Evolutionary conservation across 208 protist genomes (phyloP).

Genomic region (Phytomonas sp.): DNA sequence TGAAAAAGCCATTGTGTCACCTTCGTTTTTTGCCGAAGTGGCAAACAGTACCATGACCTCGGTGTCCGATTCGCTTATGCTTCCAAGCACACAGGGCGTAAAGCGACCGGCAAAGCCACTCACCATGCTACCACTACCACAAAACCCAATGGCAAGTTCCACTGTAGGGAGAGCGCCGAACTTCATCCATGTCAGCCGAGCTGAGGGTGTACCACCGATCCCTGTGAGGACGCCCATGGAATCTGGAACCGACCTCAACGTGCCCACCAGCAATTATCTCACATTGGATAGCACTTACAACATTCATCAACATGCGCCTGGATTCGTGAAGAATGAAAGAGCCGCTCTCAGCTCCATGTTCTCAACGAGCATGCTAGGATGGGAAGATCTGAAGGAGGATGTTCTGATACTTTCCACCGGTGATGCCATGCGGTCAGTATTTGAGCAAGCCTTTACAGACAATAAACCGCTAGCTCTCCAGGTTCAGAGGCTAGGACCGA

Average conservation of each 20-base stretch:
- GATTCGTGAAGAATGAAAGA: slow-evolving; percentile 55
- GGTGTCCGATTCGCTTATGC: slow-evolving; percentile 1
- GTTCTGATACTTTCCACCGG: slow-evolving; percentile 57
- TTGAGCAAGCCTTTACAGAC: slow-evolving; percentile 44
- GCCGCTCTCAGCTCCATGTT: slow-evolving; percentile 58
- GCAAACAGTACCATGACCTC: background rate
- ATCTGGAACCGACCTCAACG: slow-evolving; percentile 60
- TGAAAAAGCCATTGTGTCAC: slow-evolving; percentile 21
- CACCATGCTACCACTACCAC: background rate
- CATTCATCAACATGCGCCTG: slow-evolving; percentile 70
- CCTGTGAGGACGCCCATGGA: slow-evolving; percentile 43
- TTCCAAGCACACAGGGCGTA: background rate
- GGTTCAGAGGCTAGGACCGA: slow-evolving; percentile 54
- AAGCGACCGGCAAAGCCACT: slow-evolving; percentile 1
- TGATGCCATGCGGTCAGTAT: slow-evolving; percentile 60
- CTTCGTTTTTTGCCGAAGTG: slow-evolving; percentile 25
- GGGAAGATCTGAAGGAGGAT: slow-evolving; percentile 40
- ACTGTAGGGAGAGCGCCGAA: slow-evolving; percentile 18
- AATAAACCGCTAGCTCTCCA: slow-evolving; percentile 50
- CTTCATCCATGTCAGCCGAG: slow-evolving; percentile 47
- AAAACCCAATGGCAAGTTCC: background rate
- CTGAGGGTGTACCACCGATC: slow-evolving; percentile 52
- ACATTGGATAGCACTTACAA: slow-evolving; percentile 54
- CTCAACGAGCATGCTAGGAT: slow-evolving; percentile 36
- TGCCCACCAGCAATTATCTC: slow-evolving; percentile 64